Percentiles rank a stretch among this genome's conserved stretches.
Evolutionary conservation across 2,329 filamentous ascomycete species (phyloP).

Genomic region (Colletotrichum cuscutae): DNA sequence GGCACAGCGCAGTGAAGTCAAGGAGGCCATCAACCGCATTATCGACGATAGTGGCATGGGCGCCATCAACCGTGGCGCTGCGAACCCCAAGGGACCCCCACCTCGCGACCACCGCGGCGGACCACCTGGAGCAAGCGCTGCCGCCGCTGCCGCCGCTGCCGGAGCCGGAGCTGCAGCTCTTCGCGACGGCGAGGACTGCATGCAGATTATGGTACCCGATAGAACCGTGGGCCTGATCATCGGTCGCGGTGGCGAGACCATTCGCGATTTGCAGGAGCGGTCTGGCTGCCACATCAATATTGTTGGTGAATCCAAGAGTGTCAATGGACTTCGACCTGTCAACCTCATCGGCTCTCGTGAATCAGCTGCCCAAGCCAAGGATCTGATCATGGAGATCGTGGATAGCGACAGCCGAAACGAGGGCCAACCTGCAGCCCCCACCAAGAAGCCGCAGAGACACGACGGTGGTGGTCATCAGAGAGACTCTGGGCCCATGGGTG

Average conservation of each 20-base stretch:
- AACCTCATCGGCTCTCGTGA: slow-evolving; percentile 86
- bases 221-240: slow-evolving; percentile 93
- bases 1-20: slow-evolving; percentile 79
- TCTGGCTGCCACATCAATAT: slow-evolving; percentile 97
- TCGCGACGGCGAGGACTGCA: slow-evolving; percentile 83
- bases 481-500: slow-evolving; percentile 42
- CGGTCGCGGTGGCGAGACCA: slow-evolving; percentile 92
- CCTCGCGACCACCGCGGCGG: slow-evolving; percentile 48
- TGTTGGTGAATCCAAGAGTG: slow-evolving; percentile 90
- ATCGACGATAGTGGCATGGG: slow-evolving; percentile 81
- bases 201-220: slow-evolving; percentile 95
- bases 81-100: slow-evolving; percentile 47
- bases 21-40: slow-evolving; percentile 85
- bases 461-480: slow-evolving; percentile 44
- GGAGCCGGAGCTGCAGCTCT: slow-evolving; percentile 55
- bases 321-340: slow-evolving; percentile 88
- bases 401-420: slow-evolving; percentile 84
- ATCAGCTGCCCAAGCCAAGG: slow-evolving; percentile 82
- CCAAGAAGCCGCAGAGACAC: slow-evolving; percentile 44
- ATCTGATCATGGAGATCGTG: slow-evolving; percentile 92
- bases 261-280: slow-evolving; percentile 89
- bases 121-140: slow-evolving; percentile 47
- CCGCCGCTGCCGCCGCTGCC: neutral
- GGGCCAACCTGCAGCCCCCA: slow-evolving; percentile 42
- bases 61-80: slow-evolving; percentile 56